Percentiles rank a stretch among this genome's conserved stretches.
phyloP scores from a whole-genome alignment of 306 rosid genomes.

The Arachis hypogaea region DNA sequence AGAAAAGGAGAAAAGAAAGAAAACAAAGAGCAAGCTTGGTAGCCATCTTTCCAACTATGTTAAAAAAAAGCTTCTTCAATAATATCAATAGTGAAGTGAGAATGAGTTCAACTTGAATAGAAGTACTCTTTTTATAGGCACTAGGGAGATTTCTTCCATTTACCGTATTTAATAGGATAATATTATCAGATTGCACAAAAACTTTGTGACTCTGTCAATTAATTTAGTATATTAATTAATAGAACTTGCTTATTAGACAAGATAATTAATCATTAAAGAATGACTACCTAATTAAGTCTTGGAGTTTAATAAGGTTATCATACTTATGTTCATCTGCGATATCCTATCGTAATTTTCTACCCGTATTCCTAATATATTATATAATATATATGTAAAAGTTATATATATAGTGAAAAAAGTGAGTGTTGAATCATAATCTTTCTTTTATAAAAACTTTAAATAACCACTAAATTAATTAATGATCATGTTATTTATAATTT shows the following conservation, averaged over 20 bases:
- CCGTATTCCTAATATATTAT: no score
- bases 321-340: no score
- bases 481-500: no score
- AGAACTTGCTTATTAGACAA: neutral
- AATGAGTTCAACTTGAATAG: neutral
- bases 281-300: neutral
- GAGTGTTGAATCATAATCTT: no score
- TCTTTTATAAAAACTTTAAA: no score
- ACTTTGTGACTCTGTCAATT: neutral
- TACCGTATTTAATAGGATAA: neutral
- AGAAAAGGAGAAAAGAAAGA: constrained; percentile 30
- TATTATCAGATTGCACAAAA: neutral
- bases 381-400: no score
- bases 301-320: no score
- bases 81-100: neutral
- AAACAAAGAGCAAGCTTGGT: constrained; percentile 17
- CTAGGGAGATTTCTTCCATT: neutral
- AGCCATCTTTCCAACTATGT: constrained; percentile 30
- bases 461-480: no score
- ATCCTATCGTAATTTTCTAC: no score
- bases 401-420: no score
- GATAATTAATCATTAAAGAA: neutral
- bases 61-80: constrained; percentile 6
- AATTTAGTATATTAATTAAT: neutral
- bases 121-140: constrained; percentile 36